Base-by-base conservation (phyloP, 2,329 filamentous ascomycete species). In the Hymenoscyphus fructigenus region DNA sequence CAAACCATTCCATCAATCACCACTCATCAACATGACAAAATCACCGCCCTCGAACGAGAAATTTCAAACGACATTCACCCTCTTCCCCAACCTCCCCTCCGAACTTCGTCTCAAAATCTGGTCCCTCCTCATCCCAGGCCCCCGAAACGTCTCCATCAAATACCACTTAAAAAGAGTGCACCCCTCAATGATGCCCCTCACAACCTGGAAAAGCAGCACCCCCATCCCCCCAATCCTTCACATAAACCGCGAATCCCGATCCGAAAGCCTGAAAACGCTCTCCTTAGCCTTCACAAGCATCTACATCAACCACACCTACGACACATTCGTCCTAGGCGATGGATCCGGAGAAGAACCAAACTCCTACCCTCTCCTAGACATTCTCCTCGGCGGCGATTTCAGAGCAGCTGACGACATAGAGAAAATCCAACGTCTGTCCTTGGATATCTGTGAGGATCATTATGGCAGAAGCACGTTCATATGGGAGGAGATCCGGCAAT, bases 31-130 rank as follows among this genome's bases (percentile, higher is more conserved):
- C 1, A 61, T 61, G 44, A 10, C 26, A 1, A 10, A 10, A 28
- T 5, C 15, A 26, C 7, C 5, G 3, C 4, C n/a, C 5, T 4
- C 44, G 14, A 15, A n/a, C 32, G 23, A 17, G 5, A 9, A 17
- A n/a, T 26, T 32, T 38, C 3, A 29, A 29, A 9, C 60, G 36
- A 58, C 60, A 5, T 73, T 73, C 66, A 62, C 65, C 17, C 23
- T 59, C 57, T 73, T 73, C 50, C 59, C 63, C 12, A 15, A 61
- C 7, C 65, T 73, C 23, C 70, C 70, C 26, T 65, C 59, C 6
- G 72, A 73, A 59, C 57, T 73, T 3, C 72, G 70, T 36, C 66
- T 73, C 59, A 69, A 71, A 41, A 71, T 70, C 28, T 73, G 69
- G 69, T 28, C 59, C n/a, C 61, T 47, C 10, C 57, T 66, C 15